Evolutionary conservation across 75 land plant species (phyloP), one percentile per base, ranked within the genome.

Genomic region (Picea glauca): DNA sequence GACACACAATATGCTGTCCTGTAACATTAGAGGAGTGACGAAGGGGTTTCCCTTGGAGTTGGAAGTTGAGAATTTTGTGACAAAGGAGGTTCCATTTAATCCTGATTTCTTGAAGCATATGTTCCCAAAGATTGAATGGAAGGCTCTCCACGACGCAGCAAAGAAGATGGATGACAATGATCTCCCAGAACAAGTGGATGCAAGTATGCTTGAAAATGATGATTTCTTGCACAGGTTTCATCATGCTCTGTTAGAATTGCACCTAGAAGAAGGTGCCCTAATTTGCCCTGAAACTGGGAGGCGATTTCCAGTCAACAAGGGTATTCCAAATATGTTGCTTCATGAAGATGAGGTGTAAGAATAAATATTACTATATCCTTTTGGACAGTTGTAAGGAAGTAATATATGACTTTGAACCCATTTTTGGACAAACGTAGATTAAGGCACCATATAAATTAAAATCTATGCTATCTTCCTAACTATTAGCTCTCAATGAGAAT

Each of bases 1-100:
- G 46, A 91, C 93, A 6, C 98, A 94, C 85, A 95, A 95, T 93
- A 93, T 95, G 98, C 88, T 95, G 4, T 85, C 95, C 13, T 89
- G 87, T 56, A 93, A 93, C 93, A 91, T 95, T 80, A 95, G 87
- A 85, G 98, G 98, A 5, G 98, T 95, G 54, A 78, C 82, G 13
- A 93, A 93, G 57, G 95, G 95, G 35, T 95, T 86, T 83, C 98
- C 98, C 12, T 84, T 95, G 11, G 78, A 77, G 6, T 85, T 95
- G 60, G 95, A 93, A 75, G 98, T 77, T 58, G 85, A 80, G 57
- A 76, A 76, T 35, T 72, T 85, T 65, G 87, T 84, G 46, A 91
- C 85, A 33, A 91, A 92, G 83, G 85, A 84, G 76, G 88, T 88
- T 50, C 93, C 89, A 3, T 40, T 93, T 77, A 95, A 93, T 75